Conservation (phyloP, 1,139 yeast species). For the Yamadazyma taylorii region DNA sequence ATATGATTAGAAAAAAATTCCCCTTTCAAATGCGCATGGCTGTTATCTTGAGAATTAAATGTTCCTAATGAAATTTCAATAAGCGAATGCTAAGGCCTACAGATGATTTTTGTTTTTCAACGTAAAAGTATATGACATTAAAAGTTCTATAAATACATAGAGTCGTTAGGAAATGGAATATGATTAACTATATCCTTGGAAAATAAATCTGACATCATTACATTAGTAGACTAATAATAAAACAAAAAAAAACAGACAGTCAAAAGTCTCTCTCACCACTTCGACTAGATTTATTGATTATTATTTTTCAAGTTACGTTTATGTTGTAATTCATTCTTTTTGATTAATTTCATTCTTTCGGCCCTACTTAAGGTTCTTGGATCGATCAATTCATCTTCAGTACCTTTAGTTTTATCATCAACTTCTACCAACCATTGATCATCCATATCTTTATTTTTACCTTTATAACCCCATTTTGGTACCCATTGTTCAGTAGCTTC, state of each 20-base stretch:
- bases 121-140: conserved; percentile 1
- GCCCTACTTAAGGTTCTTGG: conserved; percentile 80
- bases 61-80: too few relatives aligned
- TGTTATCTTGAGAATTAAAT: too few relatives aligned
- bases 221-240: too few relatives aligned
- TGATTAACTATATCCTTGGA: too few relatives aligned
- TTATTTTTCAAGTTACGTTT: conserved; percentile 67
- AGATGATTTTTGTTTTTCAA: too few relatives aligned
- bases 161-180: too few relatives aligned
- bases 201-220: too few relatives aligned
- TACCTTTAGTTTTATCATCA: conserved; percentile 67
- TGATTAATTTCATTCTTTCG: conserved; percentile 81
- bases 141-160: conserved; percentile 7
- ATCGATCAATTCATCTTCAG: conserved; percentile 73
- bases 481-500: conserved; percentile 94
- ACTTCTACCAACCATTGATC: conserved; percentile 96
- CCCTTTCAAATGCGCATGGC: background rate
- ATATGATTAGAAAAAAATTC: too few relatives aligned
- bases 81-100: too few relatives aligned
- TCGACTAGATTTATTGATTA: conserved; percentile 1
- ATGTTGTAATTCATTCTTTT: conserved; percentile 85
- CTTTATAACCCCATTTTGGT: conserved; percentile 97
- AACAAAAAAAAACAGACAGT: too few relatives aligned
- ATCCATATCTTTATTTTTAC: conserved; percentile 84
- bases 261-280: too few relatives aligned